phyloP scores from a whole-genome alignment of 805 yeast genomes.

The Sugiyamaella smithiae region DNA sequence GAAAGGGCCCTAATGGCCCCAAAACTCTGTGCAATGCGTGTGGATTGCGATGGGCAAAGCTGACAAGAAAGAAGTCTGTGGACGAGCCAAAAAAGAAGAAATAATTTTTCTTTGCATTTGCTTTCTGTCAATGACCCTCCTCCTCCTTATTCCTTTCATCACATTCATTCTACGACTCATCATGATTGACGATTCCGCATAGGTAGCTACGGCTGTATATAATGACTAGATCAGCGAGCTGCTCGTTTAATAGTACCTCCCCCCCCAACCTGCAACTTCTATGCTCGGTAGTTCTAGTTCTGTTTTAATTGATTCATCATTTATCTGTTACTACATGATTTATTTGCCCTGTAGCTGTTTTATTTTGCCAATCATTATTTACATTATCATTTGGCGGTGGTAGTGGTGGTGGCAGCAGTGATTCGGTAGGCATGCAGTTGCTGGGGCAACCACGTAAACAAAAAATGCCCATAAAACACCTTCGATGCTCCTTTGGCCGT shows the following conservation, averaged over 20 bases:
- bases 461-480: conserved; percentile 2
- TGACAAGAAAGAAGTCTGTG: conserved; percentile 23
- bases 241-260: too few relatives aligned
- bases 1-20: conserved; percentile 82
- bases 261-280: too few relatives aligned
- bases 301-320: too few relatives aligned
- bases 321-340: too few relatives aligned
- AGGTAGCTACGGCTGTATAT: conserved; percentile 1
- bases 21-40: conserved; percentile 89
- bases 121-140: not conserved
- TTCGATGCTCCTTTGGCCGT: too few relatives aligned
- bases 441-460: conserved; percentile 2
- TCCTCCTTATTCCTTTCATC: not conserved
- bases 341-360: too few relatives aligned
- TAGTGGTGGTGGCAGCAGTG: too few relatives aligned
- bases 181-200: conserved; percentile 6
- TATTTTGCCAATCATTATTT: too few relatives aligned
- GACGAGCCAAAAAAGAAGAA: conserved; percentile 7
- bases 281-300: too few relatives aligned
- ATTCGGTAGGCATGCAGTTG: not conserved
- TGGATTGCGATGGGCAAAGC: conserved; percentile 58
- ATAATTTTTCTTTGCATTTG: not conserved
- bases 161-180: conserved; percentile 4
- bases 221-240: conserved; percentile 1
- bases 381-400: too few relatives aligned